Base-by-base conservation (phyloP, 140 eudicot species). In the Cichorium intybus region DNA sequence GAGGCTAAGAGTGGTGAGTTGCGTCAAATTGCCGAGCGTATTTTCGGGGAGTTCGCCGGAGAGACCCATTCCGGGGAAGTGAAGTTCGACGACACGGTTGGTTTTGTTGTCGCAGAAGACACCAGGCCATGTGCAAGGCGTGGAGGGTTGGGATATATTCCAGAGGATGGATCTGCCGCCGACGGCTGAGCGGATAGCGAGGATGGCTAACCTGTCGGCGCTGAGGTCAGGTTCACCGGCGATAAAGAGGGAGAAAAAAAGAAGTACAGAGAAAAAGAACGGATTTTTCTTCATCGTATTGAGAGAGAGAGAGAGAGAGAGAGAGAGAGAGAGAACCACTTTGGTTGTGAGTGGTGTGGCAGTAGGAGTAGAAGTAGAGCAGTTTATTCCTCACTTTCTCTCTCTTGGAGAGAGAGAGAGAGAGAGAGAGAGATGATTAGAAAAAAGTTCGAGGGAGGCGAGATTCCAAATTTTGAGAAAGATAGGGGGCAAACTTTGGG, bases 121-220 rank as follows among this genome's bases (percentile, higher is more conserved):
- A 16, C 94, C 94, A 16, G 72, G 69, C 86, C 86, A 85, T 1
- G 69, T 55, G 79, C 95, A 85, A 0, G 95, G 95, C 2, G 79
- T 62, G 72, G 83, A 15, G 61, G 94, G 72, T 29, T 47, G 72
- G 23, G 85, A 63, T 56, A 76, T 46, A 78, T 85, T 79, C 93
- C 93, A 85, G 28, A 81, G 57, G 66, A 81, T 76, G 70, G 87
- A 68, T 63, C 93, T 59, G 51, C 94, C 94, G 21, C 88, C 84
- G n/a, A 85, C 79, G 24, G 88, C 68, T 16, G 86, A 64, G 9
- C 94, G 88, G 77, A 85, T 83, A 33, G 84, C 69, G 15, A 85
- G 66, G 62, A 85, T 82, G 26, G 87, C 85, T 7, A 74, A 31
- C 34, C 81, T 33, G 72, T 85, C 94, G 74, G 81, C 68, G 77